Base-by-base conservation (phyloP, 2,329 filamentous ascomycete genomes). In the Ascochyta rabiei region DNA sequence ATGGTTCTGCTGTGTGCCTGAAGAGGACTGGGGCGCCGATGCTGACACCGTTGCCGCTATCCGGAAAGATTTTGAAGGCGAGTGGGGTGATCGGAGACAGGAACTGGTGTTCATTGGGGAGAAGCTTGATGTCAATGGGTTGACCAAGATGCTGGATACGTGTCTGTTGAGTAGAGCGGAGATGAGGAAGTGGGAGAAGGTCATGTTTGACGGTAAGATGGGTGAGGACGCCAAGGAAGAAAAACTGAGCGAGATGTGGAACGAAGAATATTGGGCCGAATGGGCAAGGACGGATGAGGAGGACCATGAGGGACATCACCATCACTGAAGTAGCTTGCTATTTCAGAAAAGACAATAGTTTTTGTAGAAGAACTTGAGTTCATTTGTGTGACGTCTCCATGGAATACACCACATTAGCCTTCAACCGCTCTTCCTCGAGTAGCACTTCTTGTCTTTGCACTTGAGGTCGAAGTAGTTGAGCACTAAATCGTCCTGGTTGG, bases 81-180 rank as follows among this genome's bases (percentile, higher is more conserved):
- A 75, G 8, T 90, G 87, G 86, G 88, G 86, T 0, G 88, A 91
- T 61, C 79, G 88, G 1, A 79, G 88, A 2, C 88, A 91, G 68
- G 88, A 91, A 69, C 69, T 91, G 6, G 88, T 91, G 2, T 89
- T 91, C 56, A 90, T 91, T 53, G 88, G 88, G 0, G 86, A 90
- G 70, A 79, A 80, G 5, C 77, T 91, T 13, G 79, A 89, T 44
- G 66, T 78, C 1, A 66, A 70, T 5, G 79, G 76, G 0, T 75
- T 91, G 15, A 82, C 80, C 21, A 73, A 70, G 4, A 69, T 81
- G 30, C 69, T 91, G 3, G 84, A 91, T 63, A 72, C 69, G 2
- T 90, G 87, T 63, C 68, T 90, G 21, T 69, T 91, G 2, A 80
- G 80, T n/a, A 82, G 87, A 19, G 69, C 69, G 0, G 88, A 91